These are phyloP conservation scores for Mycena vitilis DNA, from an alignment of 768 basidiomycete genomes.

Conservation along the genomic window DNA sequence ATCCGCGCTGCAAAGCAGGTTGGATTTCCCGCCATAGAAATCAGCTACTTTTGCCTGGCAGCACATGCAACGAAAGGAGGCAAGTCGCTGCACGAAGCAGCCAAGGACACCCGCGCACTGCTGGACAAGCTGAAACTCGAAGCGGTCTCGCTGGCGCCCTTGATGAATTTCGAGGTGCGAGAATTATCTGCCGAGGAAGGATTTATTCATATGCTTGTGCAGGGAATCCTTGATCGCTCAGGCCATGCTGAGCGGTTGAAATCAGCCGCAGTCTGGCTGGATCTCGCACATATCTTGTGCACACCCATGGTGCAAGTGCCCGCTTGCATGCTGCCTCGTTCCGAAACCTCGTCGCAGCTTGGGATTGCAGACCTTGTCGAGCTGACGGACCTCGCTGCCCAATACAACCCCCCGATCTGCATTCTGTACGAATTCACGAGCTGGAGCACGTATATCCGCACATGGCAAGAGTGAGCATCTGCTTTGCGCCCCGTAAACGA, in stretches of 20 bases:
- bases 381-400: slow-evolving; percentile 13
- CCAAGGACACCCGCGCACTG: slow-evolving; percentile 5
- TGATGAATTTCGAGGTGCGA: slow-evolving; percentile 18
- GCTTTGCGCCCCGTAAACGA: neutral
- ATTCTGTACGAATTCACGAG: slow-evolving; percentile 26
- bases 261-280: slow-evolving; percentile 9
- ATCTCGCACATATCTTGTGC: slow-evolving; percentile 18
- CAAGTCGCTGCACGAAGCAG: slow-evolving; percentile 13
- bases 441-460: slow-evolving; percentile 20
- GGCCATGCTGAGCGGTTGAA: slow-evolving; percentile 2
- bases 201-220: neutral
- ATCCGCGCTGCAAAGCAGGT: slow-evolving; percentile 19
- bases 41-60: slow-evolving; percentile 16
- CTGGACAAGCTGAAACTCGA: slow-evolving; percentile 18
- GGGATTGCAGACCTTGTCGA: slow-evolving; percentile 17
- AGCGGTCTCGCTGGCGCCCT: slow-evolving; percentile 13
- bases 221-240: slow-evolving; percentile 19
- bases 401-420: slow-evolving; percentile 9
- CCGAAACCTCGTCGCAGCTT: slow-evolving; percentile 6
- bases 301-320: slow-evolving; percentile 20
- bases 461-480: slow-evolving; percentile 18
- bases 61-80: neutral
- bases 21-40: slow-evolving; percentile 16
- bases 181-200: neutral
- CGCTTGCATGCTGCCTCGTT: slow-evolving; percentile 9